Conservation (phyloP, 495 filamentous ascomycete genomes). For the Aspergillus saccharolyticus region DNA sequence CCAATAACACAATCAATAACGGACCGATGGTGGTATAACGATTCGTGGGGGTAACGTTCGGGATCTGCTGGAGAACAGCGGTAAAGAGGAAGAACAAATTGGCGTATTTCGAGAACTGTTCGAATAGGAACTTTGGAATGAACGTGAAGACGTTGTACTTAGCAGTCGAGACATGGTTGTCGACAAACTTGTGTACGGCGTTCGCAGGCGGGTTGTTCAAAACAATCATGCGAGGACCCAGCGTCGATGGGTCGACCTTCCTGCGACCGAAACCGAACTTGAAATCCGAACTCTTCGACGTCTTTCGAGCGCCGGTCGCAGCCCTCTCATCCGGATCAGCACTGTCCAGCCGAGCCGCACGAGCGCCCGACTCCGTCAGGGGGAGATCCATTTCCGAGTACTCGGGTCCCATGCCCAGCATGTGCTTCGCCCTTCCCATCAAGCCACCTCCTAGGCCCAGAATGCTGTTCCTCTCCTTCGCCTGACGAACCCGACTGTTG, state of each 20-base stretch:
- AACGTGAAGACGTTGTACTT: constrained; percentile 98
- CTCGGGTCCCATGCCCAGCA: constrained; percentile 84
- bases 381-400: constrained; percentile 99
- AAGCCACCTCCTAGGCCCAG: constrained; percentile 81
- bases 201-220: constrained; percentile 98
- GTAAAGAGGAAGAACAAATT: constrained; percentile 99
- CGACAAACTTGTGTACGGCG: constrained; percentile 76
- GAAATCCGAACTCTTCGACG: constrained; percentile 66
- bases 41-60: constrained; percentile 90
- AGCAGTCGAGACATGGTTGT: constrained; percentile 95
- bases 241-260: constrained; percentile 79
- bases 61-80: constrained; percentile 91
- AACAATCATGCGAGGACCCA: constrained; percentile 90
- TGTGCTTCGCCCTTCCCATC: constrained; percentile 79
- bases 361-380: constrained; percentile 70
- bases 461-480: constrained; percentile 79
- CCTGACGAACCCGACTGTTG: constrained; percentile 48
- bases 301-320: constrained; percentile 45
- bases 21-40: constrained; percentile 93
- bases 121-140: constrained; percentile 93
- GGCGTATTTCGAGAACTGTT: constrained; percentile 99
- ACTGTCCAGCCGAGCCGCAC: constrained; percentile 38
- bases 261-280: constrained; percentile 90
- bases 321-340: constrained; percentile 27
- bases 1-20: constrained; percentile 78